Conservation (phyloP, 2,329 filamentous ascomycete genomes). For the Dactylellina sp. region DNA sequence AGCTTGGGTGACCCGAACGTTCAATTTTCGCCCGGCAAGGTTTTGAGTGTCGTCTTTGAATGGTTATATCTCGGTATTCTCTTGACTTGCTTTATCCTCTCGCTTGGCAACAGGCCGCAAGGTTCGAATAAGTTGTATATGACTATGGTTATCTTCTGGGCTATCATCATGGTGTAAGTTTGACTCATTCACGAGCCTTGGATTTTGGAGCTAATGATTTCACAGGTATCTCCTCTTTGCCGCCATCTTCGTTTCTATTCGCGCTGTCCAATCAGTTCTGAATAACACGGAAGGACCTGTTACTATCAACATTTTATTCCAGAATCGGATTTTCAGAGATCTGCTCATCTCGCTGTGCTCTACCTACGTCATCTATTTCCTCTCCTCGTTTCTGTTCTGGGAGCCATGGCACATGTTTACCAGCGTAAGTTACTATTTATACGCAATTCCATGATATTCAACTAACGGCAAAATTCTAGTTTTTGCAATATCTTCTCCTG, state of each 20-base stretch:
- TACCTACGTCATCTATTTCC: constrained; percentile 91
- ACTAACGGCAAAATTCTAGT: constrained; percentile 66
- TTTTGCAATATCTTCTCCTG: constrained; percentile 92
- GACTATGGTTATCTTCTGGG: constrained; percentile 99
- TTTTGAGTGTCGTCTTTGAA: constrained; percentile 90
- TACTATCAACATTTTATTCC: constrained; percentile 78
- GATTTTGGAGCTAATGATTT: constrained; percentile 20
- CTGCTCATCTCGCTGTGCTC: constrained; percentile 91
- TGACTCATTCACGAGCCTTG: not conserved
- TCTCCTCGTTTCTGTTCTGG: constrained; percentile 92
- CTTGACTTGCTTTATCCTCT: constrained; percentile 93
- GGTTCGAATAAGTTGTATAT: constrained; percentile 94
- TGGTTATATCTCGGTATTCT: constrained; percentile 94
- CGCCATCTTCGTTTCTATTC: constrained; percentile 91
- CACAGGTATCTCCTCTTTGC: constrained; percentile 89
- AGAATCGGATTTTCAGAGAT: constrained; percentile 89
- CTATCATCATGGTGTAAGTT: constrained; percentile 86
- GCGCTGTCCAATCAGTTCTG: constrained; percentile 80
- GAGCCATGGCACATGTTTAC: constrained; percentile 99
- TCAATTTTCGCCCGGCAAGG: constrained; percentile 79
- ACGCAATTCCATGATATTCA: not conserved
- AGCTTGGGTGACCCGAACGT: constrained; percentile 78
- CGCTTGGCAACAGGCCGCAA: constrained; percentile 92
- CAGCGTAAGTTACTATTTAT: constrained; percentile 64
- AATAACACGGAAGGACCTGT: constrained; percentile 71